Conservation (phyloP, 768 basidiomycete genomes). For the Hygrophorus russula region DNA sequence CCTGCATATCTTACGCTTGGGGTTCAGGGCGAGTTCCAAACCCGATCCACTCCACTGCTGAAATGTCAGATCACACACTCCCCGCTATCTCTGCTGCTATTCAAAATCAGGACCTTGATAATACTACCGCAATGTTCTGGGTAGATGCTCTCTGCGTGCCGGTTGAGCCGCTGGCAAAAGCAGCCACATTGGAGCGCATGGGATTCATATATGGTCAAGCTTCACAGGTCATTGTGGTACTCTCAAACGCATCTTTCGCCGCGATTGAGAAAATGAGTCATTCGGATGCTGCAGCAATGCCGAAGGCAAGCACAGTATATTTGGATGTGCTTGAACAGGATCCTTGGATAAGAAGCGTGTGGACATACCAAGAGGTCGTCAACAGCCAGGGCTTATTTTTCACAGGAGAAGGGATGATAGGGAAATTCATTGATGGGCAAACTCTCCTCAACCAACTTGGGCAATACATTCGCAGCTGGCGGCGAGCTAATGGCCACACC, state of each 20-base stretch:
- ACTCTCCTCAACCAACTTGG: slow-evolving; percentile 1
- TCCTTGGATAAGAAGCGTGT: slow-evolving; percentile 2
- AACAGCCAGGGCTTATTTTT: background rate
- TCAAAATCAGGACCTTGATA: background rate
- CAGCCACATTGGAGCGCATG: slow-evolving; percentile 2
- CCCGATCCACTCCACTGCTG: background rate
- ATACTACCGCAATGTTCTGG: background rate
- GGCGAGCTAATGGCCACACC: background rate
- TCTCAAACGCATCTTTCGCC: background rate
- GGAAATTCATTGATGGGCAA: background rate
- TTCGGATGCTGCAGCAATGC: background rate
- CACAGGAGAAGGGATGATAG: background rate
- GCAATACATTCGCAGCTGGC: background rate
- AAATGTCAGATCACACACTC: slow-evolving; percentile 1
- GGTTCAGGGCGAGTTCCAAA: background rate
- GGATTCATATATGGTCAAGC: slow-evolving; percentile 1
- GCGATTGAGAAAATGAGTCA: background rate
- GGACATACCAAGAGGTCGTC: slow-evolving; percentile 3
- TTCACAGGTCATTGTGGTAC: background rate
- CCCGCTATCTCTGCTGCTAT: background rate
- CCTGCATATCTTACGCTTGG: slow-evolving; percentile 1
- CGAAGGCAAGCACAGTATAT: background rate
- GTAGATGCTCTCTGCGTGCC: slow-evolving; percentile 1
- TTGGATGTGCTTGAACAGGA: background rate
- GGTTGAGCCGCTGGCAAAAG: background rate